A percentile compares a stretch with the other conserved stretches of the same genome.
Conservation (phyloP, 768 basidiomycete genomes). For the Rhizopogon sp. region DNA sequence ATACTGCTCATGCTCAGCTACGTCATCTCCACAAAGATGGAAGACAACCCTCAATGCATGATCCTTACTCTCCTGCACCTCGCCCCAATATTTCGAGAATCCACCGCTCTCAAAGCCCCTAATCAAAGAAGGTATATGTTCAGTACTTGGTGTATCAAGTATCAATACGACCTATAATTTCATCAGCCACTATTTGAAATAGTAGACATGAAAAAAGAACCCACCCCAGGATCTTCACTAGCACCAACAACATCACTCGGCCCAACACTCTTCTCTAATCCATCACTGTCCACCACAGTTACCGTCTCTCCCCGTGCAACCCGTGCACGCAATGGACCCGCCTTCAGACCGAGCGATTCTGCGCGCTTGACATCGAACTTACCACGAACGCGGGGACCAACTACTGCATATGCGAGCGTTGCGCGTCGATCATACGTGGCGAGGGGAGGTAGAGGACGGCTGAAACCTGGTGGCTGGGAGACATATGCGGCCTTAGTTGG, state of each 20-base stretch:
- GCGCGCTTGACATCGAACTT: conserved; percentile 57
- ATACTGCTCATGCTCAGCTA: conserved; percentile 68
- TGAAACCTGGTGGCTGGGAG: conserved; percentile 13
- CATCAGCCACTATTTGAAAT: too few species aligned
- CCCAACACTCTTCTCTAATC: background rate
- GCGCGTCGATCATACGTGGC: conserved; percentile 18
- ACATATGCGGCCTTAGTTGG: conserved; percentile 7
- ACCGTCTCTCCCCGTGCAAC: conserved; percentile 66
- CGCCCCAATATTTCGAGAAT: conserved; percentile 45
- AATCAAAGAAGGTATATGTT: conserved; percentile 32
- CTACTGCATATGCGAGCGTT: conserved; percentile 44
- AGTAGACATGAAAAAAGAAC: background rate
- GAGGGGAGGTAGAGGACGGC: conserved; percentile 13
- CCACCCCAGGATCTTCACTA: background rate
- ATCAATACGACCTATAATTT: background rate
- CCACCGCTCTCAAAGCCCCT: conserved; percentile 44
- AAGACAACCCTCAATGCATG: conserved; percentile 48
- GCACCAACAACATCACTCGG: background rate
- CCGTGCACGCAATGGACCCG: conserved; percentile 50
- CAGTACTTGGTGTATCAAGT: background rate
- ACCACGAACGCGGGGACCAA: conserved; percentile 50
- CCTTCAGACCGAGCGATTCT: conserved; percentile 52
- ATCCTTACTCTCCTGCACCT: conserved; percentile 35
- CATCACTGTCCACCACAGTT: conserved; percentile 23
- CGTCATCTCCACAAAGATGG: conserved; percentile 67